Evolutionary conservation across 345 rosid species (phyloP).

Genomic region (Dimocarpus longan): DNA sequence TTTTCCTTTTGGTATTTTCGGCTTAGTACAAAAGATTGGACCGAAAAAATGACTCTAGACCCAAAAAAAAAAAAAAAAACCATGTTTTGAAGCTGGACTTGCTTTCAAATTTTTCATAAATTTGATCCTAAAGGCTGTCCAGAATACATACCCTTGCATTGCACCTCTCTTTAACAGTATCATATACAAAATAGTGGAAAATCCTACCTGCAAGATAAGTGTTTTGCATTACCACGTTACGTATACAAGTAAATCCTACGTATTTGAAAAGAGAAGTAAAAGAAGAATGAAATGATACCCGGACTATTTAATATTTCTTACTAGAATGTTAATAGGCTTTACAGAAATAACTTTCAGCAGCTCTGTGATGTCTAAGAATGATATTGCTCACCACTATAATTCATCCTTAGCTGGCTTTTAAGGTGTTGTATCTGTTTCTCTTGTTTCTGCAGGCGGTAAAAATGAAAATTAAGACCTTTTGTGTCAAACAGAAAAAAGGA

Average conservation of each 20-base stretch:
- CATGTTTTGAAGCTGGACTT: not conserved
- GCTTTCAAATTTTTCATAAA: not conserved
- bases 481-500: not conserved
- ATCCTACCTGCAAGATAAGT: too few species aligned
- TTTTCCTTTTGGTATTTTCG: not conserved
- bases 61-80: not conserved
- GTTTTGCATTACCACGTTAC: not conserved
- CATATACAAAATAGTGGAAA: too few species aligned
- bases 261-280: not conserved
- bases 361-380: not conserved
- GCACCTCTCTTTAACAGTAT: not conserved
- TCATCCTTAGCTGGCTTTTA: constrained; percentile 19
- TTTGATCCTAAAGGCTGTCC: not conserved
- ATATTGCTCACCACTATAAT: not conserved
- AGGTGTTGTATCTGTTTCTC: constrained; percentile 18
- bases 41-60: not conserved
- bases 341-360: not conserved
- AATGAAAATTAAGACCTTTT: not conserved
- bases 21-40: not conserved
- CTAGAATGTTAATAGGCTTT: not conserved
- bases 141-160: not conserved
- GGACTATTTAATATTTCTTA: not conserved
- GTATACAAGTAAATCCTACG: too few species aligned
- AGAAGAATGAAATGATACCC: not conserved
- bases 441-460: constrained; percentile 21